phyloP scores from a whole-genome alignment of 2,329 filamentous ascomycete species.

The Metarhizium humberi region DNA sequence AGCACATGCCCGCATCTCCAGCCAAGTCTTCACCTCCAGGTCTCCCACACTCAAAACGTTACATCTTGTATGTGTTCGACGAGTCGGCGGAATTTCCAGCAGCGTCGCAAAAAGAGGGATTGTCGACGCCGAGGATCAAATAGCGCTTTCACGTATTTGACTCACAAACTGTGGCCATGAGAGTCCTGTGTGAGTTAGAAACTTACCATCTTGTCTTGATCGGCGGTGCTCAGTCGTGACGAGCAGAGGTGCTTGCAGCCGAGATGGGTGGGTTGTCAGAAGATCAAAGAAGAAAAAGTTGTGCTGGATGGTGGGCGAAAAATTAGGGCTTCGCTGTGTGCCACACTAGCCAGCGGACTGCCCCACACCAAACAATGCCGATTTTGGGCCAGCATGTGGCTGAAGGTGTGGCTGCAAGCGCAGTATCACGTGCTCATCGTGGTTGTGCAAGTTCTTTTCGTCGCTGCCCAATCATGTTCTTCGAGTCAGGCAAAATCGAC shows the following conservation, averaged over 20 bases:
- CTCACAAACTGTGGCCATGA: conserved; percentile 29
- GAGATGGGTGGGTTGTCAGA: conserved; percentile 17
- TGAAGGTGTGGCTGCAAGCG: not conserved
- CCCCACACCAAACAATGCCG: conserved; percentile 11
- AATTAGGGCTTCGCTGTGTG: conserved; percentile 27
- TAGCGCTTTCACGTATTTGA: conserved; percentile 23
- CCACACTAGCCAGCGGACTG: conserved; percentile 3
- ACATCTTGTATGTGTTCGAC: conserved; percentile 13
- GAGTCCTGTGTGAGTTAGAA: conserved; percentile 21
- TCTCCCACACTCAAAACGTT: not conserved
- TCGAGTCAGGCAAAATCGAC: not conserved
- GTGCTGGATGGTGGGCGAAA: conserved; percentile 22
- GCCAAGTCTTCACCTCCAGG: conserved; percentile 51
- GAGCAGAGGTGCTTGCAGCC: conserved; percentile 24
- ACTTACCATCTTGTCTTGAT: conserved; percentile 34
- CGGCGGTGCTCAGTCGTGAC: conserved; percentile 25
- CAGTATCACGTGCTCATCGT: conserved; percentile 2
- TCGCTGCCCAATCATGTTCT: not conserved
- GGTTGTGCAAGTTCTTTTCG: not conserved
- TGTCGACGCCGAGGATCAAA: conserved; percentile 24
- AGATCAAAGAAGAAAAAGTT: conserved; percentile 16
- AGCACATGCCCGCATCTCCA: conserved; percentile 46
- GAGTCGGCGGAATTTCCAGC: conserved; percentile 25
- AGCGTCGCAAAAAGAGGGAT: conserved; percentile 7
- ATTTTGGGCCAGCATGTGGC: conserved; percentile 4